phyloP scores from a whole-genome alignment of 768 basidiomycete species.

The Auriculariales sp. region DNA sequence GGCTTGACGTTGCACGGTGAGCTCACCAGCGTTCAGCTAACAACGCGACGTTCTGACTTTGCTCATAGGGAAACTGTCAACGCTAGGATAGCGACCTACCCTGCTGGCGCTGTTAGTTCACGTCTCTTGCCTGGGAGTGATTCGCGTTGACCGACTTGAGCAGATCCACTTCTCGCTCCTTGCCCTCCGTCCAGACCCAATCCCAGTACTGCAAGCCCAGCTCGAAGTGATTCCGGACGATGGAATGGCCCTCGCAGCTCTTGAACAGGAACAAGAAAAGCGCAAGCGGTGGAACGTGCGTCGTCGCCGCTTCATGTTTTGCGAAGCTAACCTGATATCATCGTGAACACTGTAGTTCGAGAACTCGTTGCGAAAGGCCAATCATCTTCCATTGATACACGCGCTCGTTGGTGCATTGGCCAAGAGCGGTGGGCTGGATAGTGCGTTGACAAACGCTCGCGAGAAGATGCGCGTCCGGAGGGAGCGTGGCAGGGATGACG shows the following conservation, averaged over 20 bases:
- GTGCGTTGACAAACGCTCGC: constrained; percentile 32
- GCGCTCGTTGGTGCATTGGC: constrained; percentile 60
- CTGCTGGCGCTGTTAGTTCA: constrained; percentile 62
- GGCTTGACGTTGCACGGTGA: constrained; percentile 70
- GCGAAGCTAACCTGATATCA: not conserved
- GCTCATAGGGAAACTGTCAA: constrained; percentile 63
- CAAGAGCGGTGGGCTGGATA: constrained; percentile 46
- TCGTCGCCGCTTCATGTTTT: constrained; percentile 10
- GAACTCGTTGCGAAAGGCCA: constrained; percentile 75
- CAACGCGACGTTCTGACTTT: not conserved
- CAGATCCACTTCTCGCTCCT: constrained; percentile 89
- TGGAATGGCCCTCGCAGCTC: constrained; percentile 37
- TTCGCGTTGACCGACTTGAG: not conserved
- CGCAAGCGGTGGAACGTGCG: constrained; percentile 73
- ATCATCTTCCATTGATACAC: constrained; percentile 72
- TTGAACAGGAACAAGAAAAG: constrained; percentile 57
- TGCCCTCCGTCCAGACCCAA: constrained; percentile 68
- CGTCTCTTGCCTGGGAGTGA: not conserved
- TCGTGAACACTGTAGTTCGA: constrained; percentile 42
- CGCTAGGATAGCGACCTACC: constrained; percentile 80
- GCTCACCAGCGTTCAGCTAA: constrained; percentile 8
- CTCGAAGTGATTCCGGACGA: constrained; percentile 31
- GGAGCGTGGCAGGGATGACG: constrained; percentile 28
- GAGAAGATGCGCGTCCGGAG: constrained; percentile 28
- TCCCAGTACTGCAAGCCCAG: constrained; percentile 51